These are phyloP conservation scores for Linnemannia hyalina DNA, from an alignment of 192 early-diverging fungal genomes.

Conservation along the genomic window DNA sequence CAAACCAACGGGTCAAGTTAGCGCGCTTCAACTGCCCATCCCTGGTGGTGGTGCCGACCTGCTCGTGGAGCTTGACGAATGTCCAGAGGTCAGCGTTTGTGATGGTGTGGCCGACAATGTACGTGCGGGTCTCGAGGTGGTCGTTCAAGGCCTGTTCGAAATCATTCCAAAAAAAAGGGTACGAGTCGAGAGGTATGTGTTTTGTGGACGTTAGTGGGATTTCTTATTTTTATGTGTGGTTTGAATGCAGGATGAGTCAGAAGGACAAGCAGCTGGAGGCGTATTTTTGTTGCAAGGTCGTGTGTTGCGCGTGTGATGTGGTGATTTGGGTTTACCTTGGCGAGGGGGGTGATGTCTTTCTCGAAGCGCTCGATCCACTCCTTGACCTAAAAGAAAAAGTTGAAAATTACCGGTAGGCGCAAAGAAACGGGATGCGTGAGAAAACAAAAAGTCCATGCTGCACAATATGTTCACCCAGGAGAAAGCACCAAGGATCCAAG, in stretches of 20 bases:
- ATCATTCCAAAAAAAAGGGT: too few relatives aligned
- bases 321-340: slow-evolving; percentile 25
- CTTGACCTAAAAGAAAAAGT: slow-evolving; percentile 14
- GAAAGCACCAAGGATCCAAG: too few relatives aligned
- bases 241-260: background rate
- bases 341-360: slow-evolving; percentile 41
- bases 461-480: too few relatives aligned
- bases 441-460: background rate
- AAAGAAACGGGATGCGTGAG: background rate
- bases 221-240: too few relatives aligned
- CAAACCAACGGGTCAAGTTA: slow-evolving; percentile 83
- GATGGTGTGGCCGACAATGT: slow-evolving; percentile 73
- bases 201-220: too few relatives aligned
- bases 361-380: slow-evolving; percentile 54
- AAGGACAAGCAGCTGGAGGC: background rate
- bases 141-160: slow-evolving; percentile 65
- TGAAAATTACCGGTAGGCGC: background rate
- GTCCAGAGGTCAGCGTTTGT: slow-evolving; percentile 76
- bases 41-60: slow-evolving; percentile 61
- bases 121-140: slow-evolving; percentile 74
- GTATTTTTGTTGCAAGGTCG: background rate
- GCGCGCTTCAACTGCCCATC: slow-evolving; percentile 70
- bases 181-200: background rate
- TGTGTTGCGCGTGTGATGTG: background rate
- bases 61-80: slow-evolving; percentile 75